phyloP scores from a whole-genome alignment of 1,284 basidiomycete genomes.

The Grifola frondosa region DNA sequence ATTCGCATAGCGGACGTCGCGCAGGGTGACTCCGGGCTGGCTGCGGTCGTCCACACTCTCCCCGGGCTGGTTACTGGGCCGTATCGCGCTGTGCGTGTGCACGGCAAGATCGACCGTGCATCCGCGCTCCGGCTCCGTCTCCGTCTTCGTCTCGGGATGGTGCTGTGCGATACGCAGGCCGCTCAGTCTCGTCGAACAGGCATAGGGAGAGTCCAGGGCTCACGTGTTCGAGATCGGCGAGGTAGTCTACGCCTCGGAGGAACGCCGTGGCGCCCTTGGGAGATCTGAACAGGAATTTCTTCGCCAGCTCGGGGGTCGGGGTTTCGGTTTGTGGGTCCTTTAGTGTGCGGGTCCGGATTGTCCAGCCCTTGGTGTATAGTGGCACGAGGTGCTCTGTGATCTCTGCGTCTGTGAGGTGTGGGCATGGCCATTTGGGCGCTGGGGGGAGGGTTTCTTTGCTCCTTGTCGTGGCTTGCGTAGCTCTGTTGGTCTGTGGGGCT shows the following conservation, averaged over 20 bases:
- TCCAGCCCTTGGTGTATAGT: slow-evolving; percentile 36
- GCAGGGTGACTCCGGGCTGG: slow-evolving; percentile 46
- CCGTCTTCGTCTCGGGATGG: no score
- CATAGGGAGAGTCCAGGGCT: slow-evolving; percentile 23
- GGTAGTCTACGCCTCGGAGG: slow-evolving; percentile 24
- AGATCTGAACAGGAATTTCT: slow-evolving; percentile 29
- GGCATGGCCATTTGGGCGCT: slow-evolving; percentile 23
- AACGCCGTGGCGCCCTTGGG: slow-evolving; percentile 28
- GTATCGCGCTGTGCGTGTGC: slow-evolving; percentile 33
- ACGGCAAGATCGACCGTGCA: slow-evolving; percentile 7
- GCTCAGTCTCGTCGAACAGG: neutral
- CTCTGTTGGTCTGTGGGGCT: no score
- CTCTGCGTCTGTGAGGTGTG: slow-evolving; percentile 26
- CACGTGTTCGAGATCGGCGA: slow-evolving; percentile 34
- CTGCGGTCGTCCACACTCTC: slow-evolving; percentile 12
- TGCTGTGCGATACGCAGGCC: slow-evolving; percentile 9
- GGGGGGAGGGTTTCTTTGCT: no score
- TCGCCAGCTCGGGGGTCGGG: slow-evolving; percentile 20
- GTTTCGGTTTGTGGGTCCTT: neutral
- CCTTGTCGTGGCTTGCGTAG: no score
- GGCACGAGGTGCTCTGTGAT: slow-evolving; percentile 31
- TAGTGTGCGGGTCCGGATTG: slow-evolving; percentile 13
- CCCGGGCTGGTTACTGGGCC: neutral
- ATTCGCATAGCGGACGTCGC: slow-evolving; percentile 52
- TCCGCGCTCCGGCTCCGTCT: no score